Conservation (phyloP, 495 filamentous ascomycete species). For the Aspergillus nidulans region DNA sequence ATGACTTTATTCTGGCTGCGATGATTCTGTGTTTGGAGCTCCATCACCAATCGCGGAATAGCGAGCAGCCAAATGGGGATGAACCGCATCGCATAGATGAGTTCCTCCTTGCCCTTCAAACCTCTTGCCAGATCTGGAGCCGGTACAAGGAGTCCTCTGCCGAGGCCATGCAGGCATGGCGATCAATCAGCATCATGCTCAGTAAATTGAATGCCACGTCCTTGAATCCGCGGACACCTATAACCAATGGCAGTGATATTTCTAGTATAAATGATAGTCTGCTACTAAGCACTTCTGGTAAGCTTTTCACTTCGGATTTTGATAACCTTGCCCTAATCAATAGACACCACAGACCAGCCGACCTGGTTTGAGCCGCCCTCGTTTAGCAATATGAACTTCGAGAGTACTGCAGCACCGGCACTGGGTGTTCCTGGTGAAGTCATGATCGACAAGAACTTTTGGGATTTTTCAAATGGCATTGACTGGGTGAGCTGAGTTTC, state of each 20-base stretch:
- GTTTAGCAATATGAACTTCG: background rate
- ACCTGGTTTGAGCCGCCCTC: no score
- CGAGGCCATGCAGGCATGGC: slow-evolving; percentile 8
- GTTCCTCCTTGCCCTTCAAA: background rate
- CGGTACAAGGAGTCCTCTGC: background rate
- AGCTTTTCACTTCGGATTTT: background rate
- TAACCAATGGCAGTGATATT: background rate
- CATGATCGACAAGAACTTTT: background rate
- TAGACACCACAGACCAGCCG: background rate
- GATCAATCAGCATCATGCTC: slow-evolving; percentile 6
- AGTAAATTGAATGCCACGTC: background rate
- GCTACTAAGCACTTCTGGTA: background rate
- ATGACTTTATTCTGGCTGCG: slow-evolving; percentile 7
- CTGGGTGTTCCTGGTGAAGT: background rate
- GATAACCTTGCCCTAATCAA: background rate
- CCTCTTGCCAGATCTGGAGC: slow-evolving; percentile 5
- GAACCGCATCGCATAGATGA: background rate
- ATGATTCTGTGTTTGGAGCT: slow-evolving; percentile 10
- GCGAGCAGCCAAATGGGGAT: background rate
- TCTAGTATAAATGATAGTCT: background rate
- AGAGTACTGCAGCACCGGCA: background rate
- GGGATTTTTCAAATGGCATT: background rate
- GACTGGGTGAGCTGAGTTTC: background rate
- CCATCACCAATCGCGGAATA: background rate
- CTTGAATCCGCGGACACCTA: background rate